phyloP scores from a whole-genome alignment of 2,329 filamentous ascomycete species.

The Paracoccidioides brasiliensis region DNA sequence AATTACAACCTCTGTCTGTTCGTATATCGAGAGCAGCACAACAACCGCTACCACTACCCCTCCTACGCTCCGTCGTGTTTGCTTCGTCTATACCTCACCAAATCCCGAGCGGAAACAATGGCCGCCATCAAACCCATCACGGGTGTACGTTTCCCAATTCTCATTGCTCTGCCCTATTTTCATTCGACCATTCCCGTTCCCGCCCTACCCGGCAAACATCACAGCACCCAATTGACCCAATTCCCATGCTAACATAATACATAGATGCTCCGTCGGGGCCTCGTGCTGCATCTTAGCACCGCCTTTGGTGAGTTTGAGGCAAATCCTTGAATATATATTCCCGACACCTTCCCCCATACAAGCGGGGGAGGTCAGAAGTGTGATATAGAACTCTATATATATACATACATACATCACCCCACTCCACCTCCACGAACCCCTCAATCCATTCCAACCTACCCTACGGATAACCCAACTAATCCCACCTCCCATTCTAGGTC shows the following conservation, averaged over 20 bases:
- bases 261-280: conserved; percentile 52
- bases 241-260: conserved; percentile 3
- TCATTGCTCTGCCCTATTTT: background rate
- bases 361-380: background rate
- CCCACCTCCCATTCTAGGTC: conserved; percentile 32
- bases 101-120: conserved; percentile 11
- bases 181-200: background rate
- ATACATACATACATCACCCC: background rate
- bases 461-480: background rate
- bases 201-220: too few relatives aligned
- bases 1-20: too few relatives aligned
- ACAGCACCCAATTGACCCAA: conserved; percentile 3
- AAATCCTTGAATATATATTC: background rate
- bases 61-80: conserved; percentile 11
- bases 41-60: conserved; percentile 11
- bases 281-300: conserved; percentile 55
- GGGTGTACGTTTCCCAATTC: conserved; percentile 27
- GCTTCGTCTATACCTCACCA: conserved; percentile 13
- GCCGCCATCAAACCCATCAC: conserved; percentile 33
- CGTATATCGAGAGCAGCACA: too few relatives aligned
- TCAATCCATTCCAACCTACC: background rate
- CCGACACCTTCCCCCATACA: too few relatives aligned
- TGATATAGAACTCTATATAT: background rate
- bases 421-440: background rate
- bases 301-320: conserved; percentile 44